Evolutionary conservation across 1,284 basidiomycete genomes (phyloP).

Genomic region (Chondrostereum purpureum): DNA sequence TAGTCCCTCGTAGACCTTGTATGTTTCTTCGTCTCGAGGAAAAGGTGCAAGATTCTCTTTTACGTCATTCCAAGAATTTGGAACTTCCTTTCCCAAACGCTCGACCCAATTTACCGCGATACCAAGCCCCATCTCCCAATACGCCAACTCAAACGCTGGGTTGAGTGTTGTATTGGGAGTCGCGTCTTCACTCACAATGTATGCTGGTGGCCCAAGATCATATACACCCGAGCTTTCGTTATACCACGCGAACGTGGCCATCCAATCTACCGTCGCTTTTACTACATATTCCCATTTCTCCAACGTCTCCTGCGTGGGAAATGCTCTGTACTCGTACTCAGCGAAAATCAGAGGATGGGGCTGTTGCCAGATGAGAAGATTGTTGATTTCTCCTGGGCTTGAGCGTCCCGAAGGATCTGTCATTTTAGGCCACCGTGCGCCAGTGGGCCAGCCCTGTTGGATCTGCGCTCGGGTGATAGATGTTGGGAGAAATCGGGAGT

Average conservation of each 20-base stretch:
- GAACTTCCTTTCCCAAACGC: constrained; percentile 32
- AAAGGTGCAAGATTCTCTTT: constrained; percentile 40
- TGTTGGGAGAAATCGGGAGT: constrained; percentile 40
- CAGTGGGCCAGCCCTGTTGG: constrained; percentile 43
- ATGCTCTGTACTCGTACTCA: constrained; percentile 47
- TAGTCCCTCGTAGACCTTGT: constrained; percentile 52
- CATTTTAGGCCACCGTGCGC: constrained; percentile 61
- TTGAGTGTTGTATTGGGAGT: constrained; percentile 46
- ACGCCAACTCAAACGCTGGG: constrained; percentile 52
- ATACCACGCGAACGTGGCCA: constrained; percentile 48
- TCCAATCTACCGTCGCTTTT: constrained; percentile 51
- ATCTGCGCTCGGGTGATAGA: constrained; percentile 40
- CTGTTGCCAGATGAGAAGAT: constrained; percentile 58
- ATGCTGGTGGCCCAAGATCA: constrained; percentile 55
- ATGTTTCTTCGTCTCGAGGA: constrained; percentile 43
- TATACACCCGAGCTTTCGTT: constrained; percentile 41
- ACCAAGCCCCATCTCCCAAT: constrained; percentile 47
- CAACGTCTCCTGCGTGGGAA: constrained; percentile 31
- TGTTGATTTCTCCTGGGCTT: constrained; percentile 55
- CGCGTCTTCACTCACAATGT: constrained; percentile 52
- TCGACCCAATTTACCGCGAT: constrained; percentile 44
- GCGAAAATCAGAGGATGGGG: constrained; percentile 54
- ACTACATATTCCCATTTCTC: constrained; percentile 46
- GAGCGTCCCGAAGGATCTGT: constrained; percentile 53
- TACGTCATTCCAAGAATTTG: constrained; percentile 38